Base-by-base conservation (phyloP, 768 basidiomycete species). In the Collybia nuda region DNA sequence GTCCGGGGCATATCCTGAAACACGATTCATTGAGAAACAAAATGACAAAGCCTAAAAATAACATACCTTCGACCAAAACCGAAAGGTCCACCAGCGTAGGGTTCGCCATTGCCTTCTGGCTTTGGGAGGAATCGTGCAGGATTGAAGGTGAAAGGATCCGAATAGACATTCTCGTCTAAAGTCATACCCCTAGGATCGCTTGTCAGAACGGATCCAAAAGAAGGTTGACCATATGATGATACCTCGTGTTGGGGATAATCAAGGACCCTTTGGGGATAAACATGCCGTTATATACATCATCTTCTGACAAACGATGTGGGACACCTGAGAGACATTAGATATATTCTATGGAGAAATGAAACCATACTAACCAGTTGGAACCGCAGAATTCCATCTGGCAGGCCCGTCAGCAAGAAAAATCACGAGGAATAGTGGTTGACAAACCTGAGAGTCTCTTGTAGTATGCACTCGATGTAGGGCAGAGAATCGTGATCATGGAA, bases 1-100 rank as follows among this genome's bases (percentile, higher is more conserved):
- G 44, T 4, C 81, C 81, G 0, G 78, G 78, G 55, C 80, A 82
- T 5, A 75, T 72, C 24, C 77, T 62, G 26, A 15, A 18, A 6
- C 4, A 6, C 9, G 15, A 6, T n/a, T 21, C n/a, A 3, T 6
- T 46, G 11, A 46, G 32, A 5, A 15, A 15, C 28, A 14, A 5
- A 14, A 35, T 12, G 15, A 6, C 14, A 21, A 29, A n/a, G n/a
- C n/a, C n/a, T 21, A 40, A 19, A 28, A 14, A 18, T 6, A n/a
- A 40, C 29, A 6, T 23, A 56, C 56, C 56, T 48, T 26, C 48
- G 40, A 19, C 54, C 53, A 38, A 60, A 66, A 11, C 66, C 66
- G 38, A 63, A 67, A 1, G 52, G 22, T 23, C 21, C 55, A 41
- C 1, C 45, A 11, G 43, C 46, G 39, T 40, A 47, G 17, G 43